Base-by-base conservation (phyloP, 2,329 filamentous ascomycete species). In the Claviceps pusilla region DNA sequence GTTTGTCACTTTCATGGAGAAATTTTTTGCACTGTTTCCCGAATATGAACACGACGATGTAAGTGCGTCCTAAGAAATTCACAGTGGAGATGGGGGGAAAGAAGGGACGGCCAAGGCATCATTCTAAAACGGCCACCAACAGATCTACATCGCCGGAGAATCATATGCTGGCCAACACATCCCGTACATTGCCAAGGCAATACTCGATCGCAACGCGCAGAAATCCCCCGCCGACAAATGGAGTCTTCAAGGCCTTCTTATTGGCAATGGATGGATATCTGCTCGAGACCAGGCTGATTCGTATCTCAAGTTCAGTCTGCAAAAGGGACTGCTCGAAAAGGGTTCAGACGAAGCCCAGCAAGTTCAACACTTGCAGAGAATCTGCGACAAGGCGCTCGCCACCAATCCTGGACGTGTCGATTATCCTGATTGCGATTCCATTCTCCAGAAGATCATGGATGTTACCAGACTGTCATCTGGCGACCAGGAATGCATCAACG, bases 221-320 rank as follows among this genome's bases (percentile, higher is more conserved):
- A 68, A 70, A 14, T 48, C 48, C 11, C 41, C 49, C 6, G 49
- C 43, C 4, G 54, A 57, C 1, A 28, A 57, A 19, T 98, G 91
- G 93, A 84, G 85, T 51, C 71, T 99, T 33, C 78, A 84, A 60
- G 93, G 91, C 9, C 73, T 98, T 24, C 68, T 98, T 41, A 97
- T 99, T 57, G 94, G 94, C 54, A 99, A 98, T 66, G 93, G 91
- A 43, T 99, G 94, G 93, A 91, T 98, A 53, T 87, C 90, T 2
- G 90, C 91, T 1, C 73, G 74, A 7, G 87, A 96, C 50, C 93
- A 99, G 67, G 98, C 97, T 68, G 83, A 85, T 35, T 77, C 91
- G 0, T 96, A 96, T 65, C 73, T 96, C 10, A 78, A 83, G 35
- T 97, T 82, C 63, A 84, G 87, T 47, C 89, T 93, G 66, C 78